A percentile compares a stretch with the other conserved stretches of the same genome.
Evolutionary conservation across 805 yeast genomes (phyloP).

Genomic region (Candida ulmi): DNA sequence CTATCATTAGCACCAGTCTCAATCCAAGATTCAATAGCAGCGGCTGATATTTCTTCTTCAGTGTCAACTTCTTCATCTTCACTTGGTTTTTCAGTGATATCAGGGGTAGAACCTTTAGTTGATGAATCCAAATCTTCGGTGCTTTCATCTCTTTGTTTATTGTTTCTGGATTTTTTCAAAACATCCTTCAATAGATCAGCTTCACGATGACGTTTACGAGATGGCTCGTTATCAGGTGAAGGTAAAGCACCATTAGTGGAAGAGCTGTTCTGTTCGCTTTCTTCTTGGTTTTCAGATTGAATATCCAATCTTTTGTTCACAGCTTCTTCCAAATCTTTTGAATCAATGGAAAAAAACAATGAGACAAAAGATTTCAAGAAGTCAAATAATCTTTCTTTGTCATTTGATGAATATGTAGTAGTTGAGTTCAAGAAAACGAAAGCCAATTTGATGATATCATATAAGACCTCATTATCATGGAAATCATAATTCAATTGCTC

Average conservation of each 20-base stretch:
- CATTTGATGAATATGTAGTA: constrained; percentile 72
- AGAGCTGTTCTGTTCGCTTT: constrained; percentile 15
- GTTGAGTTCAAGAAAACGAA: constrained; percentile 61
- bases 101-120: constrained; percentile 12
- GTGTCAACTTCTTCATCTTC: constrained; percentile 24
- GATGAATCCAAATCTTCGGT: constrained; percentile 22
- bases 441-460: constrained; percentile 67
- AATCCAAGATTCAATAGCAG: constrained; percentile 22
- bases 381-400: constrained; percentile 68
- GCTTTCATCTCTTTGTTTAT: constrained; percentile 24
- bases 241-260: constrained; percentile 2
- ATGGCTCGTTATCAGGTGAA: constrained; percentile 11
- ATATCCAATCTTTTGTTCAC: constrained; percentile 26
- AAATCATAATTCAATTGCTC: constrained; percentile 61
- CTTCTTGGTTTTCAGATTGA: constrained; percentile 7
- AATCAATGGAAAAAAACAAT: constrained; percentile 61
- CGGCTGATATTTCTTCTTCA: constrained; percentile 18
- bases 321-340: constrained; percentile 40
- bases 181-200: constrained; percentile 56
- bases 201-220: constrained; percentile 37
- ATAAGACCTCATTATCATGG: constrained; percentile 59
- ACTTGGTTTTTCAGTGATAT: constrained; percentile 16
- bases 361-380: constrained; percentile 68
- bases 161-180: constrained; percentile 43
- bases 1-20: constrained; percentile 16